phyloP scores from a whole-genome alignment of 2,329 filamentous ascomycete genomes.

The Emericellopsis cladophorae region DNA sequence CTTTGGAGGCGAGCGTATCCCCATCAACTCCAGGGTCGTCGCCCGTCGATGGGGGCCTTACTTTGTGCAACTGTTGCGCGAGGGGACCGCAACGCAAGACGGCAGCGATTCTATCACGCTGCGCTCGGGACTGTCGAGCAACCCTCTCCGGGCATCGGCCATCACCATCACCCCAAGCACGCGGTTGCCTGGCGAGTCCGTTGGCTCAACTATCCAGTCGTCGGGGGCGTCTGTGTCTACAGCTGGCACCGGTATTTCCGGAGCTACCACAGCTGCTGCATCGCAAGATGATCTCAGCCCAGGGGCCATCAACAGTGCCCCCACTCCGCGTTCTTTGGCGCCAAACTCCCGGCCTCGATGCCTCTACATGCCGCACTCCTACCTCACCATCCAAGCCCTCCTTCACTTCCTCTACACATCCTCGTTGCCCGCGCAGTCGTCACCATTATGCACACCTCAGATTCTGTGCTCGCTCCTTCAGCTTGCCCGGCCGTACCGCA shows the following conservation, averaged over 20 bases:
- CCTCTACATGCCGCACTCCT: conserved; percentile 86
- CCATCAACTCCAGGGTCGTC: conserved; percentile 83
- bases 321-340: conserved; percentile 43
- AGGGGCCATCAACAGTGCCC: conserved; percentile 35
- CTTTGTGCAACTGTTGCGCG: conserved; percentile 81
- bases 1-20: conserved; percentile 79
- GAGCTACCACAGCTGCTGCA: conserved; percentile 15
- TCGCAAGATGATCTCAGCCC: conserved; percentile 26
- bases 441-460: conserved; percentile 79
- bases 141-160: conserved; percentile 61
- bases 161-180: conserved; percentile 70
- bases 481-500: conserved; percentile 80
- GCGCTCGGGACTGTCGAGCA: conserved; percentile 46
- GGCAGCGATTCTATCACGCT: conserved; percentile 66
- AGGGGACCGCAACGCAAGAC: conserved; percentile 61
- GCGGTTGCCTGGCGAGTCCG: conserved; percentile 32
- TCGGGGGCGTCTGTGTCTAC: conserved; percentile 33
- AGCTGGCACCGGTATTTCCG: conserved; percentile 20
- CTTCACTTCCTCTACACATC: conserved; percentile 93
- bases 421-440: conserved; percentile 63
- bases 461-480: conserved; percentile 93
- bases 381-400: conserved; percentile 77
- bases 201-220: conserved; percentile 17
- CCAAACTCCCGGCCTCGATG: conserved; percentile 63
- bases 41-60: conserved; percentile 88